Evolutionary conservation across 2,329 filamentous ascomycete species (phyloP), one percentile per base, ranked within the genome.

Genomic region (Xylaria sp.): DNA sequence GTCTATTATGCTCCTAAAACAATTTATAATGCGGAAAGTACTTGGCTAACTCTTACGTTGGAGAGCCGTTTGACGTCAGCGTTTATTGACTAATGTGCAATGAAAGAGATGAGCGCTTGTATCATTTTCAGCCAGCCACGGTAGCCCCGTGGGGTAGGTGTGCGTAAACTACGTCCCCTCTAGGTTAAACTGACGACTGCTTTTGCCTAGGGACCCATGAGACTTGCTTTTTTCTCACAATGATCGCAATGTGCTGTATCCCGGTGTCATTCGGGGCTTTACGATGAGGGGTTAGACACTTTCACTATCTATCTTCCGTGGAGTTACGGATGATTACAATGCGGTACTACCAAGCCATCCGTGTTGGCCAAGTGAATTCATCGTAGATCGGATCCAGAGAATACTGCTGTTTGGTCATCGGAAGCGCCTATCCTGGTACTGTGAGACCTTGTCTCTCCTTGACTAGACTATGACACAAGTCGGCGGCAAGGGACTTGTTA

Each of bases 341-440:
- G 46, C 46, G 15, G 26, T 31, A 51, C 13, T 17, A 57, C 20
- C 20, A 28, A 28, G 36, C 20, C 20, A 42, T 28, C 36, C 3
- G 20, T 42, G 20, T 15, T 57, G 20, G 13, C 11, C 20, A 33
- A 20, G 33, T 28, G 23, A 20, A 42, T 40, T 10, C 4, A 46
- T 48, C 40, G 28, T 56, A 9, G 40, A 56, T 63, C 49, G 9
- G 38, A 63, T 56, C 40, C 49, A 28, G 11, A 48, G 15, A 42
- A 40, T 15, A 33, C 33, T 23, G 15, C 13, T 23, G 40, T 33
- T 40, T n/a, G 42, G 28, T 10, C 20, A 51, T 17, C 31, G 15
- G 26, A 9, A 26, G 11, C 7, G 9, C 38, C 17, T 13, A 13
- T 31, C 36, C 26, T n/a, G 26, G n/a, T 31, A 20, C 23, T 38